Conservation (phyloP, 2,329 filamentous ascomycete species). For the Pseudocercospora musae region DNA sequence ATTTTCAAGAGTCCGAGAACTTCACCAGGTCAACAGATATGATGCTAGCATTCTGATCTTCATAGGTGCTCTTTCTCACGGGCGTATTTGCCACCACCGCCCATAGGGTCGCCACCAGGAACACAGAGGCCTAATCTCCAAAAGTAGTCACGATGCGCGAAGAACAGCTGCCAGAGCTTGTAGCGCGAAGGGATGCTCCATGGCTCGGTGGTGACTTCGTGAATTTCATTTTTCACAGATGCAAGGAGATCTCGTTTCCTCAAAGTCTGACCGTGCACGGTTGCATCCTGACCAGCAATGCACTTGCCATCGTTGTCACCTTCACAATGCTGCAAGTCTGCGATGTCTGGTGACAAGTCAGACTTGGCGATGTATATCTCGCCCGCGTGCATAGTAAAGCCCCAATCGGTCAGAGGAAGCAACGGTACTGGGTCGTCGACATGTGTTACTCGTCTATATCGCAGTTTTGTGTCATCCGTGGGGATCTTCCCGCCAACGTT, state of each 20-base stretch:
- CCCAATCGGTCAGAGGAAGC: conserved; percentile 83
- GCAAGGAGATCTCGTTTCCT: conserved; percentile 24
- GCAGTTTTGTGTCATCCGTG: conserved; percentile 24
- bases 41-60: not conserved
- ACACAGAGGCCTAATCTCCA: conserved; percentile 88
- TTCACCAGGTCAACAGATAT: not conserved
- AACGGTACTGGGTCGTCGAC: conserved; percentile 82
- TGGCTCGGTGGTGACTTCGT: conserved; percentile 32
- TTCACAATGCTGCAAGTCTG: conserved; percentile 67
- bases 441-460: conserved; percentile 80
- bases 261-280: conserved; percentile 10
- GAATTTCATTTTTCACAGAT: conserved; percentile 29
- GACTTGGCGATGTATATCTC: conserved; percentile 81
- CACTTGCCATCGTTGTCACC: conserved; percentile 71
- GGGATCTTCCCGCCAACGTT: conserved; percentile 11
- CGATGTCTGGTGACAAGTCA: conserved; percentile 63
- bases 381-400: conserved; percentile 77
- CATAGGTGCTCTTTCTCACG: conserved; percentile 28
- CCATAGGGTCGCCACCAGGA: conserved; percentile 47
- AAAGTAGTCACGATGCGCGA: conserved; percentile 95
- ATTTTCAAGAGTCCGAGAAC: not conserved
- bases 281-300: conserved; percentile 58
- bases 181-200: conserved; percentile 53
- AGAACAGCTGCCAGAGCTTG: conserved; percentile 88
- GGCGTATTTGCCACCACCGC: conserved; percentile 27